These are phyloP conservation scores for Rusavskia elegans DNA, from an alignment of 495 filamentous ascomycete genomes.

Conservation along the genomic window DNA sequence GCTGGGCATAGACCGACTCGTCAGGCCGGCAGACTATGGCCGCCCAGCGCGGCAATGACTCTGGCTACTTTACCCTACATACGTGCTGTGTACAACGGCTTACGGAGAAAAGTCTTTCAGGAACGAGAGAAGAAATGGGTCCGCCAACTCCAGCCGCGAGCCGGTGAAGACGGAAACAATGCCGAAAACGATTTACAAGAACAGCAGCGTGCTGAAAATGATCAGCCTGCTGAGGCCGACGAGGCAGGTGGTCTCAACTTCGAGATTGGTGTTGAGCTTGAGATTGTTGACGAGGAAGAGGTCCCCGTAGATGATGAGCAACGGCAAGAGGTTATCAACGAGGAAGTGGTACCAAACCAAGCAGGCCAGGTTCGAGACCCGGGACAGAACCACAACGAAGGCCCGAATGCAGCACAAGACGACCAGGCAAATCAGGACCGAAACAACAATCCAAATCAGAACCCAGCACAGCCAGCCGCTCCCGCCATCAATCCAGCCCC, in stretches of 20 bases:
- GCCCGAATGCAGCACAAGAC: not conserved
- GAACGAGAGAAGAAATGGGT: constrained; percentile 49
- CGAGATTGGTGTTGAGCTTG: constrained; percentile 25
- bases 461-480: constrained; percentile 1
- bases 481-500: not conserved
- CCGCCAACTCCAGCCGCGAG: constrained; percentile 47
- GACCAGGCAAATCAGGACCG: not conserved
- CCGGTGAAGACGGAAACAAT: constrained; percentile 23
- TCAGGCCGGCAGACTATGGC: constrained; percentile 44
- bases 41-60: constrained; percentile 56
- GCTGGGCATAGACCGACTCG: constrained; percentile 28
- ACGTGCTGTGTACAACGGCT: constrained; percentile 46
- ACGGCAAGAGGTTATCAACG: constrained; percentile 12
- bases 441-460: not conserved
- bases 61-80: constrained; percentile 52
- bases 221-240: constrained; percentile 18
- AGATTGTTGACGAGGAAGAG: constrained; percentile 24
- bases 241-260: constrained; percentile 17
- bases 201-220: constrained; percentile 5
- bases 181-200: constrained; percentile 28
- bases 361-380: not conserved
- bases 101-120: constrained; percentile 49
- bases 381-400: not conserved
- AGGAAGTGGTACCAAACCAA: constrained; percentile 6
- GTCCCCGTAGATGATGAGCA: constrained; percentile 22